phyloP scores from a whole-genome alignment of 495 filamentous ascomycete genomes.

The Penicillium bialowiezense region DNA sequence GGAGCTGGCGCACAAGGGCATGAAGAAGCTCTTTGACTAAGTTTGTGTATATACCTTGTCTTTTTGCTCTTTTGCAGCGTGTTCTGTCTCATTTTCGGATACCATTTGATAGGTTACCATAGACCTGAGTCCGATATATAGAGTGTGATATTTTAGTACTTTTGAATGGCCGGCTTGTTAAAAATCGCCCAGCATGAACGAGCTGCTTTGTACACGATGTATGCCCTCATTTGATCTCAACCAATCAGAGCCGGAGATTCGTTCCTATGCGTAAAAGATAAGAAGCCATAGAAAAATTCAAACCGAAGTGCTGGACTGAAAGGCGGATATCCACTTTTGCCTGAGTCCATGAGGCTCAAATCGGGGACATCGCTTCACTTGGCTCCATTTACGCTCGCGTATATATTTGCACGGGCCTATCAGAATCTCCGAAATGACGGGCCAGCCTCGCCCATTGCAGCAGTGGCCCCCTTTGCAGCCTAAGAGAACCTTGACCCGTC shows the following conservation, averaged over 20 bases:
- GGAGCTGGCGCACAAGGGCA: constrained; percentile 76
- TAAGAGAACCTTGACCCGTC: not conserved
- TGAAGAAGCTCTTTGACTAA: constrained; percentile 66
- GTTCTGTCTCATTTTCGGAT: constrained; percentile 6
- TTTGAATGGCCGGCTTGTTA: too few relatives aligned
- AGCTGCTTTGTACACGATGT: not conserved
- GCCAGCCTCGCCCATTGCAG: not conserved
- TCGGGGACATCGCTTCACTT: not conserved
- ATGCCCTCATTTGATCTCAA: not conserved
- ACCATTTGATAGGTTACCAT: not conserved
- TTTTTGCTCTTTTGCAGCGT: constrained; percentile 18
- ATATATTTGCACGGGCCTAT: not conserved
- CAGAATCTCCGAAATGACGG: not conserved
- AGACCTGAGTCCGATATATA: constrained; percentile 2
- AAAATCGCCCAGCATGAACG: too few relatives aligned
- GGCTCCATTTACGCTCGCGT: not conserved
- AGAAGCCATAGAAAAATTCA: too few relatives aligned
- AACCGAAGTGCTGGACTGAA: too few relatives aligned
- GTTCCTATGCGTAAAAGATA: too few relatives aligned
- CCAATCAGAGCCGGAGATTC: not conserved
- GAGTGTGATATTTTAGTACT: not conserved
- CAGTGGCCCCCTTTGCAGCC: not conserved
- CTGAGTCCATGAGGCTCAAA: constrained; percentile 4
- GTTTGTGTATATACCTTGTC: constrained; percentile 16
- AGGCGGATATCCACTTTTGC: not conserved